Evolutionary conservation across 2,329 filamentous ascomycete species (phyloP).

Genomic region (Sarocladiaceae sp.): DNA sequence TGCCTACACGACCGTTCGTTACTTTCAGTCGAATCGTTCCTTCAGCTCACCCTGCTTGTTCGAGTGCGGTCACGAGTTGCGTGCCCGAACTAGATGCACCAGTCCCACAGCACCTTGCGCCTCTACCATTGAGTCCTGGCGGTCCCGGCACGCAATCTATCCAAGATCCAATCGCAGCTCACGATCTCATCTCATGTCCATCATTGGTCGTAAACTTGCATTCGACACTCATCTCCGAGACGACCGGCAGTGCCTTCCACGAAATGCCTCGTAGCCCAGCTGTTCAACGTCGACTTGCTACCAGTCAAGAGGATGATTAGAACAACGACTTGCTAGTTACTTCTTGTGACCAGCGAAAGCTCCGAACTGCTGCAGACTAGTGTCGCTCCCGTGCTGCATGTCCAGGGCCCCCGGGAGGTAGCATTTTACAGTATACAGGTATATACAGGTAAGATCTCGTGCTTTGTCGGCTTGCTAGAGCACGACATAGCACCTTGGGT

Average conservation of each 20-base stretch:
- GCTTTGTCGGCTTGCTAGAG: no score
- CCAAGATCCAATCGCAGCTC: conserved; percentile 5
- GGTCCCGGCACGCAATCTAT: conserved; percentile 1
- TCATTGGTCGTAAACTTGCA: background rate
- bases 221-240: no score
- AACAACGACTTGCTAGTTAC: no score
- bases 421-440: conserved; percentile 5
- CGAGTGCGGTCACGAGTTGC: background rate
- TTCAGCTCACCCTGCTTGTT: background rate
- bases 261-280: no score
- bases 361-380: background rate
- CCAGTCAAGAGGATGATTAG: no score
- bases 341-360: background rate
- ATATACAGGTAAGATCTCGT: no score
- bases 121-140: background rate
- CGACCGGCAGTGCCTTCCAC: no score
- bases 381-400: background rate
- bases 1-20: background rate
- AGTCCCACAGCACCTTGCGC: background rate
- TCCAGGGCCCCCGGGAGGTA: background rate
- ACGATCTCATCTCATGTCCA: background rate
- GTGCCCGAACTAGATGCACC: background rate
- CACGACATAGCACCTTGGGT: no score
- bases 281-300: no score
- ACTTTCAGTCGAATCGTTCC: background rate